phyloP scores from a whole-genome alignment of 2,329 filamentous ascomycete genomes.

The Blumeria graminis region DNA sequence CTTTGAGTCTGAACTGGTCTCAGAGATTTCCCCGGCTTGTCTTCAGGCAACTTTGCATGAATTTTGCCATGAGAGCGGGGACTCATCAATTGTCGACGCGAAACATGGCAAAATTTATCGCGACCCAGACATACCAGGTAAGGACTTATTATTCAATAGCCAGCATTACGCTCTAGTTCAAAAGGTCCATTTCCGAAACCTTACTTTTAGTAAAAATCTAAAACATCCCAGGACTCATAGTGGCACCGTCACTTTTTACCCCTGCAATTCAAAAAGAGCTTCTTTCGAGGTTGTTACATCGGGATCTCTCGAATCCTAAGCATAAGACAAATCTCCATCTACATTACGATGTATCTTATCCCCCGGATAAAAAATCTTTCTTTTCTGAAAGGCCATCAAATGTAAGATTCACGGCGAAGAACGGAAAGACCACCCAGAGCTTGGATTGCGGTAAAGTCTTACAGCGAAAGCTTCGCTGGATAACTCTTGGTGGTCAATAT shows the following conservation, averaged over 20 bases:
- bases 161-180: too few relatives aligned
- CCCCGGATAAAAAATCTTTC: constrained; percentile 22
- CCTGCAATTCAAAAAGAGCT: constrained; percentile 41
- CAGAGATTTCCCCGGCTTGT: constrained; percentile 18
- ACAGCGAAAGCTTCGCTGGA: constrained; percentile 67
- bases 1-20: not conserved
- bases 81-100: constrained; percentile 11
- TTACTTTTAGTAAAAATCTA: not conserved
- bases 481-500: constrained; percentile 86
- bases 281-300: constrained; percentile 51
- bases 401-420: constrained; percentile 40
- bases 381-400: constrained; percentile 26
- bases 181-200: too few relatives aligned
- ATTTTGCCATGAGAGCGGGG: not conserved
- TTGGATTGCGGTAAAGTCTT: constrained; percentile 47
- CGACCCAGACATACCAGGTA: constrained; percentile 44
- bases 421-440: constrained; percentile 49
- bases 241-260: constrained; percentile 54
- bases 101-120: constrained; percentile 23
- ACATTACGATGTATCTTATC: constrained; percentile 50
- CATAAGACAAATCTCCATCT: constrained; percentile 83
- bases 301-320: constrained; percentile 43
- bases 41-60: constrained; percentile 15
- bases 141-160: not conserved
- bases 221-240: constrained; percentile 39